Evolutionary conservation across 179 eudicot genomes (phyloP), one percentile per base, ranked within the genome.

Genomic region (Pouteria campechiana): DNA sequence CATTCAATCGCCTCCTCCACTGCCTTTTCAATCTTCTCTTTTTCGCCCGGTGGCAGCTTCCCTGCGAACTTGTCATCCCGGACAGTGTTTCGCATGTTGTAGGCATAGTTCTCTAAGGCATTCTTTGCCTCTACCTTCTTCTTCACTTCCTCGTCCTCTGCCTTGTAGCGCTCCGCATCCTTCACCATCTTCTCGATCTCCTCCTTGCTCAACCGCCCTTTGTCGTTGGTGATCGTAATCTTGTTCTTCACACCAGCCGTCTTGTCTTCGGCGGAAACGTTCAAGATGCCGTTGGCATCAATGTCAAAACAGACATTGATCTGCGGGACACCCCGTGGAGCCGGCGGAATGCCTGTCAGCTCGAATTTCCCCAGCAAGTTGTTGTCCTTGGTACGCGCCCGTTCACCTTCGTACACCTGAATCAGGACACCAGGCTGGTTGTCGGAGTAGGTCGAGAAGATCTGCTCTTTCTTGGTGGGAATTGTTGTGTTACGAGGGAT

Each of bases 91-190:
- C 61, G 30, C 61, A 56, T 57, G 13, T 57, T 57, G 10, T 57
- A 57, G 1, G 63, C 63, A 13, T 48, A 57, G 19, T 57, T 57
- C 63, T 58, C 63, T 10, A 58, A 17, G 17, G 37, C 6, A 2
- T 58, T 57, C 63, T 50, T 58, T 2, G 63, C 63, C 24, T 58
- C 57, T 19, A 58, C 63, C 27, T 58, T 58, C 30, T 11, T 58
- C 57, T 50, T 58, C 50, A 41, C 49, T 3, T 43, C 32, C 38
- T 58, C 56, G 3, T 58, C 63, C 45, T 58, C 56, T 0, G 55
- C 47, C 32, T 58, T 58, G 31, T 42, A 52, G 56, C 19, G 41
- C 63, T 49, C 63, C 3, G 56, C 63, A 1, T 58, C 63, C 17
- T 20, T 51, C 24, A 58, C 63, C 56, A 58, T 58, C 37, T 37